Percentiles rank a stretch among this genome's conserved stretches.
These are phyloP conservation scores for Tricholoma bakamatsutake DNA, from an alignment of 768 basidiomycete species.

Conservation along the genomic window DNA sequence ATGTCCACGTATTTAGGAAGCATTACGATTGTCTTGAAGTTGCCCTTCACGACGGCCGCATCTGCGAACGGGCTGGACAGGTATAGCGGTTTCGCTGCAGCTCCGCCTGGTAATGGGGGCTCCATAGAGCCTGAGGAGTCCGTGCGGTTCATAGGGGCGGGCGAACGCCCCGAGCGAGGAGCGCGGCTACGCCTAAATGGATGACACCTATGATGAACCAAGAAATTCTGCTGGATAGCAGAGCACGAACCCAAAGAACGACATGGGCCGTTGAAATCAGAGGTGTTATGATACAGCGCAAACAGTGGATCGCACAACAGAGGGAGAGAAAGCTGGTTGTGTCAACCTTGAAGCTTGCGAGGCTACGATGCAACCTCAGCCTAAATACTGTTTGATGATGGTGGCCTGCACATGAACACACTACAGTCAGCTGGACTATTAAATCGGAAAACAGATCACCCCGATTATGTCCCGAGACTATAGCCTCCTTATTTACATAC, in stretches of 20 bases:
- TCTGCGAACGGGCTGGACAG: slow-evolving; percentile 94
- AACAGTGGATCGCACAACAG: not conserved
- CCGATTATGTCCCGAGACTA: too few relatives aligned
- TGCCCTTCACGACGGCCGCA: slow-evolving; percentile 93
- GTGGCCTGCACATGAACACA: not conserved
- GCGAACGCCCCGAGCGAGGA: slow-evolving; percentile 31
- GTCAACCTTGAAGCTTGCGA: not conserved
- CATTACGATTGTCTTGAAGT: slow-evolving; percentile 97
- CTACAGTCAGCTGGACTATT: too few relatives aligned
- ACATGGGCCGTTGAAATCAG: slow-evolving; percentile 20
- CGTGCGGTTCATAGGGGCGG: slow-evolving; percentile 26
- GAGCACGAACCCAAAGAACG: slow-evolving; percentile 28
- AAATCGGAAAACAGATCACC: too few relatives aligned
- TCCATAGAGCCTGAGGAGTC: slow-evolving; percentile 26
- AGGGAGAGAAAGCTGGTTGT: not conserved
- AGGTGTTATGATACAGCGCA: not conserved
- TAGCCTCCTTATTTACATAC: not conserved
- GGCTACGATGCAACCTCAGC: not conserved
- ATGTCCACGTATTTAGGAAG: slow-evolving; percentile 93
- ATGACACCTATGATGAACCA: slow-evolving; percentile 7
- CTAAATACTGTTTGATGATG: not conserved
- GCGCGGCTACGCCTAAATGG: slow-evolving; percentile 25
- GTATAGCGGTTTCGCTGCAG: slow-evolving; percentile 64
- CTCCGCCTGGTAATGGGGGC: slow-evolving; percentile 32
- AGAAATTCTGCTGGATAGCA: slow-evolving; percentile 1